phyloP scores from a whole-genome alignment of 1,139 yeast genomes.

The Hyphopichia burtonii region DNA sequence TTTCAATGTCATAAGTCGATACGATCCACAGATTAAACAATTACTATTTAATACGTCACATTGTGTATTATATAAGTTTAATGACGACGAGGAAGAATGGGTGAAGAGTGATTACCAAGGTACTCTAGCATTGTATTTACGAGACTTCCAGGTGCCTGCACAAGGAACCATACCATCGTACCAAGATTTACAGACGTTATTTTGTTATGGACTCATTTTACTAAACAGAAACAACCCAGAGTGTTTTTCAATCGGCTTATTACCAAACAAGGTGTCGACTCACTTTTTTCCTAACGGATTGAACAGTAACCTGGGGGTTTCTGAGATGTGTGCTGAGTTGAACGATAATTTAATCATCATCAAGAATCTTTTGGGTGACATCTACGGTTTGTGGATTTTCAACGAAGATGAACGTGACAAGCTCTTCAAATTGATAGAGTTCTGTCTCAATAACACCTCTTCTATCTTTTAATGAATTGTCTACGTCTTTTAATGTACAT shows the following conservation, averaged over 20 bases:
- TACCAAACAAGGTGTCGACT: constrained; percentile 55
- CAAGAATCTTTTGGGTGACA: constrained; percentile 71
- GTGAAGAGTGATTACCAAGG: constrained; percentile 78
- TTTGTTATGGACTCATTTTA: constrained; percentile 76
- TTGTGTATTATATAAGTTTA: constrained; percentile 74
- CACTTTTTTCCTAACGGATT: constrained; percentile 41
- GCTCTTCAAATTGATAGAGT: constrained; percentile 58
- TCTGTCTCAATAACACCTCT: constrained; percentile 47
- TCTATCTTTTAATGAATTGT: constrained; percentile 9
- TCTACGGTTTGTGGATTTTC: constrained; percentile 88
- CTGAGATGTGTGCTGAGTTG: constrained; percentile 67
- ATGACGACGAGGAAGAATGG: constrained; percentile 71
- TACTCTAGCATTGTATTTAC: constrained; percentile 72
- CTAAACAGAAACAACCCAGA: constrained; percentile 73
- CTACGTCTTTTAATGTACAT: too few relatives aligned
- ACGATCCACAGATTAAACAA: constrained; percentile 79
- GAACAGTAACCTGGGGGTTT: constrained; percentile 40
- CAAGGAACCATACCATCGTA: constrained; percentile 25
- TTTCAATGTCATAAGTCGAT: constrained; percentile 76
- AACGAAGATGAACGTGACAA: constrained; percentile 70
- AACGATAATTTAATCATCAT: constrained; percentile 81
- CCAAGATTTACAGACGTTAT: constrained; percentile 48
- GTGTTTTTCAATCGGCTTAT: constrained; percentile 77
- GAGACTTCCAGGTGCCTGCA: constrained; percentile 45
- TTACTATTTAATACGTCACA: constrained; percentile 75